phyloP scores from a whole-genome alignment of 2,329 filamentous ascomycete species.

The Diaporthe sp. region DNA sequence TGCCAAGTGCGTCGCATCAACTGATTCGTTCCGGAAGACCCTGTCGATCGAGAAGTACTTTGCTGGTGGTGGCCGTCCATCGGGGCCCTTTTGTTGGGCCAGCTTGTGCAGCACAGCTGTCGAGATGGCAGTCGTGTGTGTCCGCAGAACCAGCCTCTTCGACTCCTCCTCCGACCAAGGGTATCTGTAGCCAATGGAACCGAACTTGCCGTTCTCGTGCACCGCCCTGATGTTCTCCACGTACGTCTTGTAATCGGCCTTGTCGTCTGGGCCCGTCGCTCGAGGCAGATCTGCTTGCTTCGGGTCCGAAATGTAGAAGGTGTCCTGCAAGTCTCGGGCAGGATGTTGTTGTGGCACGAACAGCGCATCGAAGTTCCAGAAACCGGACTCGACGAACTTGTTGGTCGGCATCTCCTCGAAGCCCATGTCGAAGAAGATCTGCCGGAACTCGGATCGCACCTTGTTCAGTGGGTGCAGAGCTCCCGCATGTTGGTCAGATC shows the following conservation, averaged over 20 bases:
- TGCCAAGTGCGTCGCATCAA: conserved; percentile 95
- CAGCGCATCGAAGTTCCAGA: conserved; percentile 99
- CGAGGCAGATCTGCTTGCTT: conserved; percentile 77
- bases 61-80: conserved; percentile 74
- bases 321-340: conserved; percentile 96
- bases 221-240: conserved; percentile 89
- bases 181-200: conserved; percentile 96
- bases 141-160: conserved; percentile 88
- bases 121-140: conserved; percentile 94
- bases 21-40: conserved; percentile 96
- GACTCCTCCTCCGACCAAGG: conserved; percentile 92
- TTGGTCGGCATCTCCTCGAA: conserved; percentile 98
- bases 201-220: conserved; percentile 91
- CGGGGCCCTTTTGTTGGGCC: conserved; percentile 82
- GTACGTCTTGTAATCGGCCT: conserved; percentile 83
- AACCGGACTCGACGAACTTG: conserved; percentile 93
- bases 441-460: conserved; percentile 93
- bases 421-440: conserved; percentile 99
- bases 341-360: conserved; percentile 98
- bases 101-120: conserved; percentile 93
- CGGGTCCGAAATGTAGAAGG: conserved; percentile 95
- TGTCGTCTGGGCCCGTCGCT: conserved; percentile 65
- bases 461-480: conserved; percentile 85
- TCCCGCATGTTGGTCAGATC: conserved; percentile 71
- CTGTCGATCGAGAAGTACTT: conserved; percentile 99